Conservation (phyloP, 129 eudicot species). For the Helianthus annuus region DNA sequence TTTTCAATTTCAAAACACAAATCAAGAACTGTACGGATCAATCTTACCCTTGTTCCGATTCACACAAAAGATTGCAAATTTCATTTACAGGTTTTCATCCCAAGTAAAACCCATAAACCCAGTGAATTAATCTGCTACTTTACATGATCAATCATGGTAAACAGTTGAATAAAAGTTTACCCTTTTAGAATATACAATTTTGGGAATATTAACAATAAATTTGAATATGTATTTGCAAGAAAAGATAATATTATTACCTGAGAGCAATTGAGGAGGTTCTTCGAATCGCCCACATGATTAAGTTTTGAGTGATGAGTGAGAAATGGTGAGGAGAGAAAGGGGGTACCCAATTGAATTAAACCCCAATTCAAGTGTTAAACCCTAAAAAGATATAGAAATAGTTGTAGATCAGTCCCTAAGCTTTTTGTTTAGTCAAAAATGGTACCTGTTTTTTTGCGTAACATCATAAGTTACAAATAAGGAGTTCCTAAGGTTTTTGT, state of each 20-base stretch:
- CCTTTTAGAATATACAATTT: slow-evolving; percentile 6
- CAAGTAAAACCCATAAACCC: not conserved
- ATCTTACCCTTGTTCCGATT: not conserved
- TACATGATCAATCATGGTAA: slow-evolving; percentile 12
- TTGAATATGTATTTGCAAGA: not conserved
- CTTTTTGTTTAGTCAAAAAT: slow-evolving; percentile 3
- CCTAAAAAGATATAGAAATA: slow-evolving; percentile 18
- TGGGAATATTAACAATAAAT: slow-evolving; percentile 1
- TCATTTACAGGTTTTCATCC: not conserved
- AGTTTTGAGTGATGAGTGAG: slow-evolving; percentile 11
- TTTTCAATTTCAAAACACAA: not conserved
- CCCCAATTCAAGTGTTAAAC: slow-evolving; percentile 34
- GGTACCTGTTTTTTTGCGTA: not conserved
- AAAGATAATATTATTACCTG: slow-evolving; percentile 16
- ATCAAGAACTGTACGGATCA: slow-evolving; percentile 6
- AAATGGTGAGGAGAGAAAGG: slow-evolving; percentile 8
- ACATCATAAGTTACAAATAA: too few relatives aligned
- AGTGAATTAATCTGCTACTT: not conserved
- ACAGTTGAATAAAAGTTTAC: not conserved
- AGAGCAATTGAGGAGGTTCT: slow-evolving; percentile 25
- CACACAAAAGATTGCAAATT: not conserved
- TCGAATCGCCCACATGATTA: slow-evolving; percentile 33
- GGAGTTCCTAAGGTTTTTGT: not conserved
- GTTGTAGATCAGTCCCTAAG: not conserved
- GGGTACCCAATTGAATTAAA: slow-evolving; percentile 23